These are phyloP conservation scores for Colletotrichum costaricense DNA, from an alignment of 2,329 filamentous ascomycete species.

Conservation along the genomic window DNA sequence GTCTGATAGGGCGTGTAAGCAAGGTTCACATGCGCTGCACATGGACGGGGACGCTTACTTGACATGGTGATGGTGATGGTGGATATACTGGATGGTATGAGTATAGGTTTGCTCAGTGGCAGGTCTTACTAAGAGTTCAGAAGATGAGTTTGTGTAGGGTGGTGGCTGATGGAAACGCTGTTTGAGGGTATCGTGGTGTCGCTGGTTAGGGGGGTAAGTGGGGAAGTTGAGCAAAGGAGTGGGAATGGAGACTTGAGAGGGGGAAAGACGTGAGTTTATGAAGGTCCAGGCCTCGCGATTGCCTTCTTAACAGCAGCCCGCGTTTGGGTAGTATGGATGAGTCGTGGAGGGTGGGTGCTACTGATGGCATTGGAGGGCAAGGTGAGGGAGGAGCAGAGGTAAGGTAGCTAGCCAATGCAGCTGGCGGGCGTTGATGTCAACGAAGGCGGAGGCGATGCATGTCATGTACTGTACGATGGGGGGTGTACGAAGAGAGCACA, in stretches of 20 bases:
- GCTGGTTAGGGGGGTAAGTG: background rate
- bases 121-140: background rate
- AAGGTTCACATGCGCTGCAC: background rate
- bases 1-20: slow-evolving; percentile 2
- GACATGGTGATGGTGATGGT: slow-evolving; percentile 12
- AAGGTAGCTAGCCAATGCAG: background rate
- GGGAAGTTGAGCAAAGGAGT: background rate
- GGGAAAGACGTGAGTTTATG: background rate
- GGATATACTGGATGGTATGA: background rate
- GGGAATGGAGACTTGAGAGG: background rate
- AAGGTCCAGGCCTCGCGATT: background rate
- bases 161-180: background rate
- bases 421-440: background rate
- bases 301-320: background rate
- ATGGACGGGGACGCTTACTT: background rate
- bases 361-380: background rate
- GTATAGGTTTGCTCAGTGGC: background rate
- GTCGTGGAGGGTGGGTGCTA: background rate
- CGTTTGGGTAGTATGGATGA: background rate
- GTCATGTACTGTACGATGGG: background rate
- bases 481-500: background rate
- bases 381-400: background rate
- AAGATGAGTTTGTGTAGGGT: background rate
- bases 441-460: background rate
- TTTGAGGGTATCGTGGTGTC: background rate